Conservation (phyloP, 768 basidiomycete genomes). For the Terana coerulea region DNA sequence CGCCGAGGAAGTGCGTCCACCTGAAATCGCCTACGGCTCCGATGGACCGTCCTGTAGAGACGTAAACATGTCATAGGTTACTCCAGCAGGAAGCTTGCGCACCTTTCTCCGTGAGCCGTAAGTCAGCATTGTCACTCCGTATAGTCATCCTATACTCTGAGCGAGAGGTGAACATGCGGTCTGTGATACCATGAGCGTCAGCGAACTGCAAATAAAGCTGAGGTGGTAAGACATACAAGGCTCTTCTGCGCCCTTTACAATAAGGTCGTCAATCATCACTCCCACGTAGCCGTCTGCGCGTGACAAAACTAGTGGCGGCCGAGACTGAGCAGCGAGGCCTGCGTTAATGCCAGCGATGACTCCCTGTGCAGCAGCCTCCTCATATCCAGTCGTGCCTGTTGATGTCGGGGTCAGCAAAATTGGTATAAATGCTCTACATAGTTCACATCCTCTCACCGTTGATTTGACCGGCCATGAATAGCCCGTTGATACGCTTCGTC, state of each 20-base stretch:
- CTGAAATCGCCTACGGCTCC: conserved; percentile 43
- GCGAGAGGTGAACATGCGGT: conserved; percentile 91
- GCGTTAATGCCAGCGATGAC: conserved; percentile 88
- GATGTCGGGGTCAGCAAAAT: conserved; percentile 26
- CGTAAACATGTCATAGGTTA: no score
- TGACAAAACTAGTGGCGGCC: conserved; percentile 58
- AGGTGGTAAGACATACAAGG: conserved; percentile 56
- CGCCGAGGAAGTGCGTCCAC: conserved; percentile 36
- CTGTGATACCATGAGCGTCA: conserved; percentile 33
- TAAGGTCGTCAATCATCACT: conserved; percentile 90
- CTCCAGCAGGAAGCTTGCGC: not conserved
- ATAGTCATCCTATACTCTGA: conserved; percentile 89
- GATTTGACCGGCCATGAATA: conserved; percentile 89
- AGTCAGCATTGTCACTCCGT: conserved; percentile 85
- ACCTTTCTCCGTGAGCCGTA: conserved; percentile 78
- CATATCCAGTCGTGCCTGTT: conserved; percentile 85
- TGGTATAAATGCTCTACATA: not conserved
- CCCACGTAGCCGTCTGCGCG: conserved; percentile 87
- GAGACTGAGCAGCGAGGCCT: conserved; percentile 58
- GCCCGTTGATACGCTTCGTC: conserved; percentile 80
- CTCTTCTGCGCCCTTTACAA: conserved; percentile 85
- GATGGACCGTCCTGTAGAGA: conserved; percentile 34
- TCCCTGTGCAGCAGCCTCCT: conserved; percentile 91
- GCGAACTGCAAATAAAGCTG: not conserved
- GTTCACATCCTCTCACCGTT: conserved; percentile 50